These are phyloP conservation scores for Cryphonectria japonica DNA, from an alignment of 2,329 filamentous ascomycete genomes.

Conservation along the genomic window DNA sequence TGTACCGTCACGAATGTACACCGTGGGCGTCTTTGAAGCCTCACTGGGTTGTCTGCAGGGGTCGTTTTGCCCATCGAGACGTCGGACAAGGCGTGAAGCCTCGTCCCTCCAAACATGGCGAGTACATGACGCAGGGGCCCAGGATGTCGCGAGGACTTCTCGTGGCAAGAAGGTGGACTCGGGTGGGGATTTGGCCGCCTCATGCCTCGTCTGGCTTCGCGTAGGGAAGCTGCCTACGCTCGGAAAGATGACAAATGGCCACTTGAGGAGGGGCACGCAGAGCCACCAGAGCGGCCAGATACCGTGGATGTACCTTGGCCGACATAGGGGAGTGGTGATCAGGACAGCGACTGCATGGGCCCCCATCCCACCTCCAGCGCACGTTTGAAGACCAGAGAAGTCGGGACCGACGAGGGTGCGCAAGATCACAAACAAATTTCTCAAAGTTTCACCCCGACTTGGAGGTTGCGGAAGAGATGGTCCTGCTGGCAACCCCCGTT, in stretches of 20 bases:
- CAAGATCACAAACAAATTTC: not conserved
- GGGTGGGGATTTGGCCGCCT: not conserved
- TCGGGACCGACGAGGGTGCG: not conserved
- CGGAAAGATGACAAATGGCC: not conserved
- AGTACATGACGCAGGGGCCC: not conserved
- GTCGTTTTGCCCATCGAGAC: not conserved
- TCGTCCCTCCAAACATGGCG: not conserved
- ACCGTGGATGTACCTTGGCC: not conserved
- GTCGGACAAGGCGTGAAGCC: not conserved
- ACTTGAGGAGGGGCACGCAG: not conserved
- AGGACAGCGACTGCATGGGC: not conserved
- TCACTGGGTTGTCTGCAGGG: conserved; percentile 11
- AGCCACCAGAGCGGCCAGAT: not conserved
- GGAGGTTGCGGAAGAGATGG: not conserved
- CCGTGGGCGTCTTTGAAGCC: conserved; percentile 1
- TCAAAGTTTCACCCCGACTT: not conserved
- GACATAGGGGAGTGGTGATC: not conserved
- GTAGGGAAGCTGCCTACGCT: not conserved
- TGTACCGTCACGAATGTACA: conserved; percentile 11
- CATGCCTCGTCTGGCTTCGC: not conserved
- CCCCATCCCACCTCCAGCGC: not conserved
- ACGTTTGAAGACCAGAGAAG: not conserved
- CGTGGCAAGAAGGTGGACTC: not conserved
- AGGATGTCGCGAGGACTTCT: not conserved
- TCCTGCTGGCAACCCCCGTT: not conserved